Evolutionary conservation across 75 land plant species (phyloP), one percentile per base, ranked within the genome.

Genomic region (Cunninghamia lanceolata): DNA sequence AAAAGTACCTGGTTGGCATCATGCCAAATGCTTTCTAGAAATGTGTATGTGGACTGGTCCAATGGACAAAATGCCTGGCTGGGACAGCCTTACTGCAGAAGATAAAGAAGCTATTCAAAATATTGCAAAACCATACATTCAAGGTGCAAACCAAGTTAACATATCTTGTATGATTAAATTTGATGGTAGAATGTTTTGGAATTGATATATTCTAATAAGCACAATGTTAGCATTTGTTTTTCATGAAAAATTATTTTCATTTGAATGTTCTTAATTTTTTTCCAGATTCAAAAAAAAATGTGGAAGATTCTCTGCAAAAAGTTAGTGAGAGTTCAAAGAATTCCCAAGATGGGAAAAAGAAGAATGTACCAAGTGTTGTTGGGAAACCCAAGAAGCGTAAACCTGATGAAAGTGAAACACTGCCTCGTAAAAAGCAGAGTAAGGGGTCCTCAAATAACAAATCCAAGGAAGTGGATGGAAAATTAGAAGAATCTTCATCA

Each of bases 21-120:
- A 98, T 94, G 92, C 93, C 53, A 94, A 90, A 42, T 98, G 99
- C 83, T 98, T 93, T 83, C 59, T 94, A 82, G 91, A 93, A 21
- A 84, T 89, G 76, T 92, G 83, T 66, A 92, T 92, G 82, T 94
- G 96, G 85, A 84, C 85, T 35, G 19, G 84, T 17, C 84, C 90
- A n/a, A 36, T 98, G 6, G 96, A 94, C 59, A 92, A 94, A 79
- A 52, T 96, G 40, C 63, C 94, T 70, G 99, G 99, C 30, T 98
- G 99, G 99, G 93, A 89, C 36, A 85, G 34, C 68, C 93, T 98
- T 39, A 42, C 91, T 82, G 74, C 77, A 70, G 89, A 95, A 71
- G 97, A 96, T 14, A 95, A 92, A 85, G 91, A 77, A 84, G 79
- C 84, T 84, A 84, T 93, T 42, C 52, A 82, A 79, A 74, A 85